Percentiles rank a stretch among this genome's conserved stretches.
Evolutionary conservation across 2,329 filamentous ascomycete genomes (phyloP).

Genomic region (Cadophora malorum): DNA sequence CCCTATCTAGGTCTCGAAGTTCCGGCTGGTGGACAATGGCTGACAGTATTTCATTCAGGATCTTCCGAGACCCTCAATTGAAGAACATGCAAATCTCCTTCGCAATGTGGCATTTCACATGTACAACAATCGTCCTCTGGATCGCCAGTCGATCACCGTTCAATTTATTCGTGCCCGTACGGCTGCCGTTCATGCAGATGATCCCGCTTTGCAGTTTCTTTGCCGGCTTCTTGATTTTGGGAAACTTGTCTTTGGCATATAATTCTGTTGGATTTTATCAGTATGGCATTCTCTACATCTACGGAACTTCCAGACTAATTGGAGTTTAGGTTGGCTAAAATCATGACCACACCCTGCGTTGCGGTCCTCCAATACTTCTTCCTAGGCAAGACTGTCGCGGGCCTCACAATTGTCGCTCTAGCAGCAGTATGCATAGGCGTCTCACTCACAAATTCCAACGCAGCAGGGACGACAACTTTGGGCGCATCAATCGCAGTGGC

Average conservation of each 20-base stretch:
- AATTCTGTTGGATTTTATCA: constrained; percentile 56
- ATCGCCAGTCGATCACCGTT: constrained; percentile 50
- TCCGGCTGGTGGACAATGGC: neutral
- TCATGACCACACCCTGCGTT: constrained; percentile 55
- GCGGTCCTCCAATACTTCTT: constrained; percentile 53
- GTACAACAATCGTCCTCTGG: constrained; percentile 52
- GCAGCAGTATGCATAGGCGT: constrained; percentile 52
- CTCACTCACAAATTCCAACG: constrained; percentile 51
- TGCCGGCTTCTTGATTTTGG: constrained; percentile 53
- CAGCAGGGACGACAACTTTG: constrained; percentile 48
- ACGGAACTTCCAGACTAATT: neutral
- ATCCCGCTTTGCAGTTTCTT: constrained; percentile 54
- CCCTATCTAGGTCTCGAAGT: neutral
- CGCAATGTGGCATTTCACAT: constrained; percentile 55
- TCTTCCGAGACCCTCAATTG: constrained; percentile 52
- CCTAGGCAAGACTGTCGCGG: constrained; percentile 50
- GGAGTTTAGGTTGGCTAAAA: constrained; percentile 49
- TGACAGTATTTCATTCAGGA: constrained; percentile 42
- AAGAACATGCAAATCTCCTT: constrained; percentile 53
- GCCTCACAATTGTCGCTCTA: constrained; percentile 50
- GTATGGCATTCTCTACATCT: constrained; percentile 22
- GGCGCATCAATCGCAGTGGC: constrained; percentile 51
- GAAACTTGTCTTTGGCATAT: constrained; percentile 53
- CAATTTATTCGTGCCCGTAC: constrained; percentile 52
- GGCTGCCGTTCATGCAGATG: constrained; percentile 52